These are phyloP conservation scores for Candida mattraensis DNA, from an alignment of 805 yeast genomes.

Conservation along the genomic window DNA sequence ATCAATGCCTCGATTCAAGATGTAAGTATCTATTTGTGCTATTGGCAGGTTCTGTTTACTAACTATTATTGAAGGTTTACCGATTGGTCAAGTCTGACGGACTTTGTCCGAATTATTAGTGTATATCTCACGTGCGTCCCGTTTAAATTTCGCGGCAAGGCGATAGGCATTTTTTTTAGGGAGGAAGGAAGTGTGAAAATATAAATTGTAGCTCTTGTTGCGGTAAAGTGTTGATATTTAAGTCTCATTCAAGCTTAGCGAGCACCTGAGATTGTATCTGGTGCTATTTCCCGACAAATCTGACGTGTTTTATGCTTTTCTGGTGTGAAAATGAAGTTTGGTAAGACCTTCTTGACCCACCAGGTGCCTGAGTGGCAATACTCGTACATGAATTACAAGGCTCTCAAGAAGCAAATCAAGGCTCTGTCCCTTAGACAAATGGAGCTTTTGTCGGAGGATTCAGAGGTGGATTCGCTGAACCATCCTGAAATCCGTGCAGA, in stretches of 20 bases:
- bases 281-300: too few relatives aligned
- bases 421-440: conserved; percentile 49
- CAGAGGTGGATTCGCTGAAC: conserved; percentile 36
- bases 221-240: too few relatives aligned
- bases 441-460: conserved; percentile 25
- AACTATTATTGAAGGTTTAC: conserved; percentile 37
- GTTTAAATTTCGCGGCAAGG: too few relatives aligned
- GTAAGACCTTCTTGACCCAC: conserved; percentile 74
- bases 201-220: too few relatives aligned
- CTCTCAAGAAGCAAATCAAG: conserved; percentile 77
- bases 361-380: conserved; percentile 94
- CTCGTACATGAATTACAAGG: conserved; percentile 82
- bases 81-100: conserved; percentile 62
- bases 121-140: conserved; percentile 3
- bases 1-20: conserved; percentile 81
- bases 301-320: neutral
- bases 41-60: neutral
- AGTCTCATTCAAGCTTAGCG: too few relatives aligned
- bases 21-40: conserved; percentile 41
- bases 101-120: conserved; percentile 60
- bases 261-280: too few relatives aligned
- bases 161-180: too few relatives aligned
- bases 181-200: too few relatives aligned
- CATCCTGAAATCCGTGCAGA: conserved; percentile 44
- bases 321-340: conserved; percentile 68